Percentiles rank a stretch among this genome's conserved stretches.
These are phyloP conservation scores for Phytophthora megakarya DNA, from an alignment of 352 stramenopile genomes.

Conservation along the genomic window DNA sequence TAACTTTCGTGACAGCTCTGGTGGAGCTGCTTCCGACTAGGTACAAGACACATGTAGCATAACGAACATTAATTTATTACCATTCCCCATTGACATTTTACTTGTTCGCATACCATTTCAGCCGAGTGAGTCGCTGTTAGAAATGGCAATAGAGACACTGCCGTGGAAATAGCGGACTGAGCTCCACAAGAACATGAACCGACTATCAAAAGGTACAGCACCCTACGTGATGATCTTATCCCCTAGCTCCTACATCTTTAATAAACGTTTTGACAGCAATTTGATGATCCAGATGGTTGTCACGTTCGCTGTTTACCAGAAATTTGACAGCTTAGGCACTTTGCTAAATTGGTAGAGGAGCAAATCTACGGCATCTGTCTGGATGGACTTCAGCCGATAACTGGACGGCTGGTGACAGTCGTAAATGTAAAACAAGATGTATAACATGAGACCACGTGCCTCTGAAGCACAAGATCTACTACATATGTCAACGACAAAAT, in stretches of 20 bases:
- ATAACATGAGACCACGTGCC: neutral
- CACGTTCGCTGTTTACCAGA: neutral
- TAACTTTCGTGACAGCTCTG: conserved; percentile 11
- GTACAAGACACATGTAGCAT: too few relatives aligned
- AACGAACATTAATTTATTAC: neutral
- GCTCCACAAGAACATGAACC: conserved; percentile 9
- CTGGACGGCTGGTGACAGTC: conserved; percentile 6
- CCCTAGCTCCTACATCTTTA: conserved; percentile 14
- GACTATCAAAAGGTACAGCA: conserved; percentile 20
- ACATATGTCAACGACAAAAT: neutral
- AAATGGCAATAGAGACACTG: conserved; percentile 10
- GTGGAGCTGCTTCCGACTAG: conserved; percentile 11
- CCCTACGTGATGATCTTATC: conserved; percentile 27
- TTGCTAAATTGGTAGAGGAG: neutral
- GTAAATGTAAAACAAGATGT: neutral
- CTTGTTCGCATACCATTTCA: conserved; percentile 26
- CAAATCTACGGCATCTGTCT: too few relatives aligned
- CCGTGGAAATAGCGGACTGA: conserved; percentile 17
- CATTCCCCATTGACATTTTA: neutral
- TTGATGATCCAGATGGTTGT: conserved; percentile 2
- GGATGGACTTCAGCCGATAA: too few relatives aligned
- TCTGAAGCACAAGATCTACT: neutral
- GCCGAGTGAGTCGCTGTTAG: conserved; percentile 1
- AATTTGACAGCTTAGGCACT: neutral
- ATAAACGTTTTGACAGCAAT: conserved; percentile 8